These are phyloP conservation scores for Helianthus tuberosus DNA, from an alignment of 129 eudicot genomes.

Conservation along the genomic window DNA sequence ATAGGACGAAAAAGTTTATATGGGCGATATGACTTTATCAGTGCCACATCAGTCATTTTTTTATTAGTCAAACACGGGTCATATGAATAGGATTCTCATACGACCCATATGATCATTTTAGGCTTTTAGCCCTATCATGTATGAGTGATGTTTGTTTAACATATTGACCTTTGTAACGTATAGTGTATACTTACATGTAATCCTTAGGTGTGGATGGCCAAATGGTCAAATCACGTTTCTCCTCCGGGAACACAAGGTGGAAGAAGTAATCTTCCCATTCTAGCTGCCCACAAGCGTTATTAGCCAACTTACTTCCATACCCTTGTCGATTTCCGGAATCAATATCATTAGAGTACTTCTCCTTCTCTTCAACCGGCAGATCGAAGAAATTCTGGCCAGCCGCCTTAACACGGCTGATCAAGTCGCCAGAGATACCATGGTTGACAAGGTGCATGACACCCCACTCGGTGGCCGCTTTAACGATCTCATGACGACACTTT, in stretches of 20 bases:
- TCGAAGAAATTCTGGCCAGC: slow-evolving; percentile 69
- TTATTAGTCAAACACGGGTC: too few relatives aligned
- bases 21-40: too few relatives aligned
- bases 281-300: slow-evolving; percentile 74
- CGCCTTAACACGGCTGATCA: slow-evolving; percentile 63
- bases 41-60: too few relatives aligned
- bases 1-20: too few relatives aligned
- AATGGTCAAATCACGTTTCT: slow-evolving; percentile 60
- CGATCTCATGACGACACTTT: slow-evolving; percentile 52
- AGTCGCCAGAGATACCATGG: slow-evolving; percentile 75
- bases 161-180: neutral
- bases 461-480: slow-evolving; percentile 77
- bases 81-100: too few relatives aligned
- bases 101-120: neutral
- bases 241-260: slow-evolving; percentile 77
- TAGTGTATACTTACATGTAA: slow-evolving; percentile 64
- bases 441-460: slow-evolving; percentile 94
- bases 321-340: slow-evolving; percentile 76
- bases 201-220: slow-evolving; percentile 84
- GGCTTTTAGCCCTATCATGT: too few relatives aligned
- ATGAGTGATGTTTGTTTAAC: too few relatives aligned
- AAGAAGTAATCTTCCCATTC: slow-evolving; percentile 99
- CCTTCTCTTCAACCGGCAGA: slow-evolving; percentile 83
- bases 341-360: slow-evolving; percentile 81
- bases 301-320: slow-evolving; percentile 92